phyloP scores from a whole-genome alignment of 495 filamentous ascomycete species.

The Hyaloscypha variabilis region DNA sequence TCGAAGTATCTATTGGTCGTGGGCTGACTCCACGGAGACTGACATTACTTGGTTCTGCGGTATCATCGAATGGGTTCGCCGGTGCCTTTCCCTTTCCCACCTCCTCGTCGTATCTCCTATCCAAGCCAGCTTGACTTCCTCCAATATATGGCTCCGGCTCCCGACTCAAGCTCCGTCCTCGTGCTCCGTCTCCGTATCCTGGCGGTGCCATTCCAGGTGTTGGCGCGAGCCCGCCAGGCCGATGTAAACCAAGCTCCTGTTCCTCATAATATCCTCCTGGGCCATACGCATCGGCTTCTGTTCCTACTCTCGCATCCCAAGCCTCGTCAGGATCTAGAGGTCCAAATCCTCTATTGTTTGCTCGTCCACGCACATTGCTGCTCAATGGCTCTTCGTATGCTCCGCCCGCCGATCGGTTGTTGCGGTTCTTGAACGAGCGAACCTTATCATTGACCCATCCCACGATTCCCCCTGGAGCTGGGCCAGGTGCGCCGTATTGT shows the following conservation, averaged over 20 bases:
- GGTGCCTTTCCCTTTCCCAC: slow-evolving; percentile 32
- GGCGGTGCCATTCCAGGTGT: slow-evolving; percentile 19
- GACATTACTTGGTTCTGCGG: slow-evolving; percentile 56
- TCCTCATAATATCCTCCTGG: slow-evolving; percentile 61
- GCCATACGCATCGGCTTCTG: slow-evolving; percentile 59
- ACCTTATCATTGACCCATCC: slow-evolving; percentile 59
- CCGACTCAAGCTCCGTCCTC: slow-evolving; percentile 40
- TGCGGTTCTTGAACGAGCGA: slow-evolving; percentile 51
- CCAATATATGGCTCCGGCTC: slow-evolving; percentile 37
- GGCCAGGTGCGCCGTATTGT: slow-evolving; percentile 47
- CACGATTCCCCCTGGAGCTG: slow-evolving; percentile 57
- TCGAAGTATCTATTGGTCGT: slow-evolving; percentile 48
- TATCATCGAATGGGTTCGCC: slow-evolving; percentile 58
- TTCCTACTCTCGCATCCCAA: slow-evolving; percentile 69
- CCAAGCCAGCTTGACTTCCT: slow-evolving; percentile 38
- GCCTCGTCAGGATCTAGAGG: slow-evolving; percentile 71
- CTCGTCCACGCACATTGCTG: slow-evolving; percentile 37
- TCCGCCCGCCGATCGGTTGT: slow-evolving; percentile 57
- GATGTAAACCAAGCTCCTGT: slow-evolving; percentile 56
- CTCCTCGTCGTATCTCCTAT: slow-evolving; percentile 51
- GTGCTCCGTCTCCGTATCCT: slow-evolving; percentile 30
- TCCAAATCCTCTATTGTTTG: slow-evolving; percentile 43
- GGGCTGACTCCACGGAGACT: slow-evolving; percentile 60
- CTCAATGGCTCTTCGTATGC: slow-evolving; percentile 59
- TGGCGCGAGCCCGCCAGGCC: slow-evolving; percentile 14